A percentile compares a stretch with the other conserved stretches of the same genome.
Evolutionary conservation across 352 stramenopile genomes (phyloP).

Genomic region (Phytophthora ohioensis): DNA sequence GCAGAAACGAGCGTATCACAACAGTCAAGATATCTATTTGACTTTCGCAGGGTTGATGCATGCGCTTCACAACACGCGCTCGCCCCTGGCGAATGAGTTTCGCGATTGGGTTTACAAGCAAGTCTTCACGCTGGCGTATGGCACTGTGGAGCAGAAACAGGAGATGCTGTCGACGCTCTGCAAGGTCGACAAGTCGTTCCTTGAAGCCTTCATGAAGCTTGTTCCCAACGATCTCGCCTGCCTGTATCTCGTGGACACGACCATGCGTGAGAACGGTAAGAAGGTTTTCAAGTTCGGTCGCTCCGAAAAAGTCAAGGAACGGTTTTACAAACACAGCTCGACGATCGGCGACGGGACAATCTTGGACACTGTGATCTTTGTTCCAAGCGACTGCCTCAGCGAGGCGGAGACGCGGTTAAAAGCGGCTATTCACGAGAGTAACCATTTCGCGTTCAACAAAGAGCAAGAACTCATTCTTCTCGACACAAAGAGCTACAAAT

Average conservation of each 20-base stretch:
- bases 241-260: background rate
- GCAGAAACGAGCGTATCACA: background rate
- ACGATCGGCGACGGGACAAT: background rate
- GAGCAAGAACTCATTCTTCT: conserved; percentile 5
- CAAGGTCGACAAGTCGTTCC: conserved; percentile 10
- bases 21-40: conserved; percentile 2
- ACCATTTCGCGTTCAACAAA: conserved; percentile 6
- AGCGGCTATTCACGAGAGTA: background rate
- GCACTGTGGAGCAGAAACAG: background rate
- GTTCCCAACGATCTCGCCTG: background rate
- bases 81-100: background rate
- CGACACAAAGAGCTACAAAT: background rate
- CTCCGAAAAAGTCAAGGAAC: background rate
- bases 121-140: conserved; percentile 4
- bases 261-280: background rate
- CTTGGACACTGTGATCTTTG: conserved; percentile 1
- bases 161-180: background rate
- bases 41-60: conserved; percentile 5
- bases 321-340: conserved; percentile 1
- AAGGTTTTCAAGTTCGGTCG: conserved; percentile 5
- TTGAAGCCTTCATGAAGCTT: conserved; percentile 4
- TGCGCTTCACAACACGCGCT: background rate
- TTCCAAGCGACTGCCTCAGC: background rate
- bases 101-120: conserved; percentile 7
- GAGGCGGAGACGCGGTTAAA: background rate